Evolutionary conservation across 768 basidiomycete genomes (phyloP).

Genomic region (Kwoniella sp.): DNA sequence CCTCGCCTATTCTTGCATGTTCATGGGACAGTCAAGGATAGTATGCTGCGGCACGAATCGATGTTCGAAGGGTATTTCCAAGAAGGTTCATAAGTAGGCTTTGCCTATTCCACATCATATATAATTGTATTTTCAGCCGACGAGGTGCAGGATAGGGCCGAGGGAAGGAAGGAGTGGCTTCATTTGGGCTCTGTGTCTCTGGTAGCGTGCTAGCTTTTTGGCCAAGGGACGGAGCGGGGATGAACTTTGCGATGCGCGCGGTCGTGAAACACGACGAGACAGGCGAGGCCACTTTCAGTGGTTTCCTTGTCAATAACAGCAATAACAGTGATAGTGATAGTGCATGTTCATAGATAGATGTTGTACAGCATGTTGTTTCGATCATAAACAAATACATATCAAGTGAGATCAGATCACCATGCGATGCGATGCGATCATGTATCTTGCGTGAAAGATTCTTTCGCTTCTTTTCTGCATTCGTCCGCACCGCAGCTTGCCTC

Average conservation of each 20-base stretch:
- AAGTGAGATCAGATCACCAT: neutral
- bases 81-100: conserved; percentile 20
- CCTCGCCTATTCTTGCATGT: conserved; percentile 90
- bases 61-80: conserved; percentile 87
- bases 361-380: conserved; percentile 15
- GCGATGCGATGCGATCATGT: no score
- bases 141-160: no score
- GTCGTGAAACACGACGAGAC: no score
- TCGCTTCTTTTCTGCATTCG: no score
- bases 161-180: no score
- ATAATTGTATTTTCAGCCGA: neutral
- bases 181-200: neutral
- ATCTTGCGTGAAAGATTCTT: no score
- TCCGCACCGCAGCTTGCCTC: no score
- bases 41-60: conserved; percentile 74
- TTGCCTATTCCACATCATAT: neutral
- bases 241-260: no score
- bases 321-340: neutral
- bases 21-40: conserved; percentile 73
- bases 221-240: no score
- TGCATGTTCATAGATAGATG: neutral
- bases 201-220: no score
- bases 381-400: neutral
- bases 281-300: neutral
- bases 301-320: no score